Evolutionary conservation across 2,329 filamentous ascomycete genomes (phyloP), one percentile per base, ranked within the genome.

Genomic region (Penicillium sp.): DNA sequence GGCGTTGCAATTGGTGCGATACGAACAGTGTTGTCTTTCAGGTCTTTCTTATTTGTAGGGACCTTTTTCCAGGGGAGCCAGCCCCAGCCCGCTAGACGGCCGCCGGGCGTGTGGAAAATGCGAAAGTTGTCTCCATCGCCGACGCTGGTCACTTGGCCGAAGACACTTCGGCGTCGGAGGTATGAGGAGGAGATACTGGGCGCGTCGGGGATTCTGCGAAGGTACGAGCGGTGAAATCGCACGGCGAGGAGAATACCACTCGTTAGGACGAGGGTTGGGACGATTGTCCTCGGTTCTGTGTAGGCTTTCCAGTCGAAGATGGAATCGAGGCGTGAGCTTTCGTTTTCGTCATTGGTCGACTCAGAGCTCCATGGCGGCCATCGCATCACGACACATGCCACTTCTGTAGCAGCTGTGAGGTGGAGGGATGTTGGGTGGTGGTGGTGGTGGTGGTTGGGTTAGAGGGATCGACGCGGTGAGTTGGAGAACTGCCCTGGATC

Each of bases 111-210:
- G 73, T 99, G 94, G 71, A 89, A 99, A 45, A 99, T 73, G 64
- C 94, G 89, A 72, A 99, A 97, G 70, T 93, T 93, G 74, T 99
- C 94, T 4, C 92, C 95, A 80, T 99, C 94, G 40, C 95, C 94
- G 22, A 99, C 94, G 64, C 90, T 92, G 11, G 93, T 97, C 40
- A 97, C 94, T 58, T 83, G 84, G 13, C 94, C 94, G 64, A 93
- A 89, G 40, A 99, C 70, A 63, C 85, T 92, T 64, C 90, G 83
- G 57, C 80, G 86, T 43, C 90, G 85, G 70, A 93, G 93, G 69
- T 87, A 88, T 10, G 80, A 78, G 2, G 91, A 89, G 45, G 86
- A 85, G 63, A 99, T 88, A 69, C 92, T 83, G 22, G 83, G 80
- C 34, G 90, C 85, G 52, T 86, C 87, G 4, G 92, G 92, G 54